Conservation (phyloP, 257 asterid genomes). For the Petunia secreta region DNA sequence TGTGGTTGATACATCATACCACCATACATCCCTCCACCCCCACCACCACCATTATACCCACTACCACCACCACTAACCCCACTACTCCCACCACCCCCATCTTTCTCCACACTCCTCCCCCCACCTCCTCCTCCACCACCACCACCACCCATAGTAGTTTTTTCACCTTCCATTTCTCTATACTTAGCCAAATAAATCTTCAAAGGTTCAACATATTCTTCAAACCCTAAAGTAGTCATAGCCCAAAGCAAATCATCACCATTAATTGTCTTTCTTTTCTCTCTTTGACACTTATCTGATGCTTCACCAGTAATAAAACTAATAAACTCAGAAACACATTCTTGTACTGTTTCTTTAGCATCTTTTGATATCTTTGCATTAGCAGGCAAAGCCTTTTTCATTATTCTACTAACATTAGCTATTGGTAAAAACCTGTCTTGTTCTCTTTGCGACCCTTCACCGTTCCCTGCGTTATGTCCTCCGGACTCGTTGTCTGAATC, state of each 20-base stretch:
- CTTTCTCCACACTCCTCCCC: not conserved
- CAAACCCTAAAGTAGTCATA: slow-evolving; percentile 22
- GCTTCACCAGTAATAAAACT: slow-evolving; percentile 22
- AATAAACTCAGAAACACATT: slow-evolving; percentile 16
- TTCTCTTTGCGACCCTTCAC: slow-evolving; percentile 21
- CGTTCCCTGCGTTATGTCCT: slow-evolving; percentile 4
- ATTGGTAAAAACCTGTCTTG: slow-evolving; percentile 20
- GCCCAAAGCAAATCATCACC: slow-evolving; percentile 27
- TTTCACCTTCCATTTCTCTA: slow-evolving; percentile 25
- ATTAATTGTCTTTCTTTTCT: slow-evolving; percentile 16
- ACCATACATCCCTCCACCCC: slow-evolving; percentile 14
- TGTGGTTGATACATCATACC: slow-evolving; percentile 14
- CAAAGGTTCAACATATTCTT: slow-evolving; percentile 20
- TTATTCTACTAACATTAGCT: slow-evolving; percentile 21
- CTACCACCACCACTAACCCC: not conserved
- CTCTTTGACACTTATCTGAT: slow-evolving; percentile 23
- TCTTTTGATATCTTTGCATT: slow-evolving; percentile 18
- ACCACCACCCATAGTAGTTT: slow-evolving; percentile 18
- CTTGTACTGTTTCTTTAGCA: slow-evolving; percentile 23
- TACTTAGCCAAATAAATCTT: slow-evolving; percentile 12
- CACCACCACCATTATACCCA: not conserved
- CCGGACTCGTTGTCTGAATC: slow-evolving; percentile 27
- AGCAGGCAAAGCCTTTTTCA: slow-evolving; percentile 20
- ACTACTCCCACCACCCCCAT: not conserved
- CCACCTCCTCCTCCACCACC: not conserved